phyloP scores from a whole-genome alignment of 805 yeast species.

The Debaryomyces castellii region DNA sequence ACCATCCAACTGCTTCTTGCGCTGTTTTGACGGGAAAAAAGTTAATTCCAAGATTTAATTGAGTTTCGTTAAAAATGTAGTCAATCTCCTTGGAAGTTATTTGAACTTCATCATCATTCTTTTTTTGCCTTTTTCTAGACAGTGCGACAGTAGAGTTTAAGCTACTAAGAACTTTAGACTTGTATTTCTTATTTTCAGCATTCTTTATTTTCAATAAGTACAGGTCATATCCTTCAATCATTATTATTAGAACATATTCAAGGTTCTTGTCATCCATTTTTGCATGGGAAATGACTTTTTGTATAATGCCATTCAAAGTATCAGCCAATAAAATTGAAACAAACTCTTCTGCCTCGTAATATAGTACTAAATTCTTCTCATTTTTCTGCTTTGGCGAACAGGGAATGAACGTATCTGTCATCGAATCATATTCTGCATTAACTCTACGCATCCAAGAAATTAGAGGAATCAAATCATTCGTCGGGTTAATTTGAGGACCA shows the following conservation, averaged over 20 bases:
- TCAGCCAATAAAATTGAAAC: slow-evolving; percentile 18
- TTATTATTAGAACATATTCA: slow-evolving; percentile 32
- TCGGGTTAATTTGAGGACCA: slow-evolving; percentile 12
- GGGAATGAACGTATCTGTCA: slow-evolving; percentile 56
- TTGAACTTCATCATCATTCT: slow-evolving; percentile 4
- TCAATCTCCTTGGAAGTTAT: slow-evolving; percentile 36
- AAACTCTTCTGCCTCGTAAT: slow-evolving; percentile 48
- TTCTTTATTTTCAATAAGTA: slow-evolving; percentile 43
- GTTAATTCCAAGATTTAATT: slow-evolving; percentile 47
- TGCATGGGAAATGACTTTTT: slow-evolving; percentile 1
- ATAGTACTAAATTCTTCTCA: slow-evolving; percentile 46
- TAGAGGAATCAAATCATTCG: slow-evolving; percentile 37
- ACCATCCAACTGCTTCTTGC: slow-evolving; percentile 51
- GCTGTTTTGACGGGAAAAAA: slow-evolving; percentile 49
- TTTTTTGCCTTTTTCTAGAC: slow-evolving; percentile 4
- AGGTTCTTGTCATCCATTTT: background rate
- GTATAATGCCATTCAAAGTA: slow-evolving; percentile 6
- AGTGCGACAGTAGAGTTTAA: slow-evolving; percentile 7
- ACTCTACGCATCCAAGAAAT: slow-evolving; percentile 54
- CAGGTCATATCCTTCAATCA: slow-evolving; percentile 51
- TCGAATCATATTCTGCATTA: slow-evolving; percentile 47
- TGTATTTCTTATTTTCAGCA: slow-evolving; percentile 46
- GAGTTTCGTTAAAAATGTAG: slow-evolving; percentile 41
- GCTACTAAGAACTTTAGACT: slow-evolving; percentile 29
- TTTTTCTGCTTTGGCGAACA: slow-evolving; percentile 35